Base-by-base conservation (phyloP, 2,329 filamentous ascomycete species). In the Trichophyton verrucosum region DNA sequence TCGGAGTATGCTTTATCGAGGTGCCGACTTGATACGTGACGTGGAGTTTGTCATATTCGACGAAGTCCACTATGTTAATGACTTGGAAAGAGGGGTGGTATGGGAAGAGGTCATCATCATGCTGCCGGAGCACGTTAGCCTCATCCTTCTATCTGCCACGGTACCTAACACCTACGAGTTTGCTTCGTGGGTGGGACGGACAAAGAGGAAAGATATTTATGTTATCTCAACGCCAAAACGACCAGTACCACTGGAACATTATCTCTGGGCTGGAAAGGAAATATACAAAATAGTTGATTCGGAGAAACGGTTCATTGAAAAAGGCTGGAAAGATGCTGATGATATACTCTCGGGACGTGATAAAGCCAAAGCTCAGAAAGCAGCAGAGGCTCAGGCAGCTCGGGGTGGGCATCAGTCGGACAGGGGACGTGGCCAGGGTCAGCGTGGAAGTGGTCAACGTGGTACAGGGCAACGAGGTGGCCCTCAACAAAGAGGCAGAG, bases 71-170 rank as follows among this genome's bases (percentile, higher is more conserved):
- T 99, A 99, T 71, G 92, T 99, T 65, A 99, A 97, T 70, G 94
- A 99, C 72, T 82, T 88, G 27, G 94, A 97, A 73, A 84, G 94
- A 75, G 94, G 94, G 69, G 94, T 99, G 4, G 94, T 99, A 0
- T 99, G 94, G 94, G 94, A 99, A 74, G 94, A 99, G 74, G 94
- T 99, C 68, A 99, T 99, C 70, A 99, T 99, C 69, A 97, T 99
- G 94, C 81, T 99, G 60, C 94, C 94, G 0, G 91, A 96, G 71
- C 94, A 99, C 75, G 90, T 99, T 44, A 95, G 94, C 1, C 81
- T 99, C 22, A 99, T 99, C 66, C 78, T 97, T 1, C 81, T 99
- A 2, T 99, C 94, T 3, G 94, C 94, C 0, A 99, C 94, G 0
- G 94, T 99, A 0, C 94, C 94, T 1, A 99, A 99, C 71, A 97